Evolutionary conservation across 202 grass and related monocot species (phyloP).

Genomic region (Schoenoplectus tabernaemontani): DNA sequence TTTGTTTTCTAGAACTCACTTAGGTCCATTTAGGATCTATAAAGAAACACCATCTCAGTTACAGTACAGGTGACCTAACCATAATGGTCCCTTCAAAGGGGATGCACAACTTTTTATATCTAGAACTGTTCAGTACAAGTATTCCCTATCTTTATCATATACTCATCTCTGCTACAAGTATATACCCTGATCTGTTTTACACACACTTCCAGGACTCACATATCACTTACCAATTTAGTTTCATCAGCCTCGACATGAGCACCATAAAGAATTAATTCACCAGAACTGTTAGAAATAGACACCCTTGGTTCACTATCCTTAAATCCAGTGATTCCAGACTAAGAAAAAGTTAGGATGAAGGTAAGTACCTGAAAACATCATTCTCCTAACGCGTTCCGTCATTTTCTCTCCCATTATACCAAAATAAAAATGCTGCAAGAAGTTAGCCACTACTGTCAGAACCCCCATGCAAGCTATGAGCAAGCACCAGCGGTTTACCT

Average conservation of each 20-base stretch:
- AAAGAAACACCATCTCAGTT: background rate
- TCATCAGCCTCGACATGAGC: background rate
- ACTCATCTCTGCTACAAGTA: background rate
- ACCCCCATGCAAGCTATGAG: conserved; percentile 95
- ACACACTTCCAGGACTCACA: background rate
- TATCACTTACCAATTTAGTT: background rate
- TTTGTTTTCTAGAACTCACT: background rate
- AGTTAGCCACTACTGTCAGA: conserved; percentile 94
- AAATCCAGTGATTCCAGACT: background rate
- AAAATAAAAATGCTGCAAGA: conserved; percentile 99
- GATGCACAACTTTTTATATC: background rate
- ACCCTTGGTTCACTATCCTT: background rate
- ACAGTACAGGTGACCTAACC: background rate
- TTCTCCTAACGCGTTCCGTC: conserved; percentile 99
- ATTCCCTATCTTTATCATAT: background rate
- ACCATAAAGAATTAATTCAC: background rate
- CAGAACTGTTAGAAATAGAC: background rate
- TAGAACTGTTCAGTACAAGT: background rate
- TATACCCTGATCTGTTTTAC: background rate
- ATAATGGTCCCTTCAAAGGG: background rate
- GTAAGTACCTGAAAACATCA: conserved; percentile 98
- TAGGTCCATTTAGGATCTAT: background rate
- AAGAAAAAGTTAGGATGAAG: background rate
- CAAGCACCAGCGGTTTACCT: conserved; percentile 97
- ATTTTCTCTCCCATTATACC: conserved; percentile 99